These are phyloP conservation scores for Aspergillus sp. DNA, from an alignment of 2,329 filamentous ascomycete species.

Conservation along the genomic window DNA sequence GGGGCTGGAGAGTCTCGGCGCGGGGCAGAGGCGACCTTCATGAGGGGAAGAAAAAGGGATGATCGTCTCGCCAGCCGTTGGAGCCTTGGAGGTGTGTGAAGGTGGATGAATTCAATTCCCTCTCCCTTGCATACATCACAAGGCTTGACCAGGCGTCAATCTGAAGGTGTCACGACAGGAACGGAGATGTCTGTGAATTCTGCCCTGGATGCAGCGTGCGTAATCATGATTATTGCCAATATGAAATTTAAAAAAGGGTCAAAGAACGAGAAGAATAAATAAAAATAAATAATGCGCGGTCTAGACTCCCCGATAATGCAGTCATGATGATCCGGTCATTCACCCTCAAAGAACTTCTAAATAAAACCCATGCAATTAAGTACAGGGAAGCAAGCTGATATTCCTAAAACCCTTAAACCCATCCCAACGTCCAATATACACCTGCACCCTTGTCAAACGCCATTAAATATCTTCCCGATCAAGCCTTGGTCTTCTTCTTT, in stretches of 20 bases:
- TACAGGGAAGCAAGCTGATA: not conserved
- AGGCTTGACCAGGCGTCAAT: no score
- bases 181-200: no score
- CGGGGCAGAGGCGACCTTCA: not conserved
- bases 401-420: no score
- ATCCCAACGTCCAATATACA: not conserved
- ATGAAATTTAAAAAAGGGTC: no score
- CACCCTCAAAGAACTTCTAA: not conserved
- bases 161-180: no score
- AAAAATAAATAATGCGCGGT: not conserved
- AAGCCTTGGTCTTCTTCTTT: constrained; percentile 26
- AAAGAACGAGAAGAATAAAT: no score
- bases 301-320: not conserved
- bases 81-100: not conserved
- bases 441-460: not conserved
- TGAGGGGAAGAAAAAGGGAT: not conserved
- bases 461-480: not conserved
- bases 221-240: no score
- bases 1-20: not conserved
- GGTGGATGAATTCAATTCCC: not conserved
- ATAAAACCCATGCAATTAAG: not conserved
- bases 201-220: no score
- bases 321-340: not conserved
- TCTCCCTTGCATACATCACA: no score
- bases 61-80: not conserved